Conservation (phyloP, 2,329 filamentous ascomycete genomes). For the Aureobasidium lini region DNA sequence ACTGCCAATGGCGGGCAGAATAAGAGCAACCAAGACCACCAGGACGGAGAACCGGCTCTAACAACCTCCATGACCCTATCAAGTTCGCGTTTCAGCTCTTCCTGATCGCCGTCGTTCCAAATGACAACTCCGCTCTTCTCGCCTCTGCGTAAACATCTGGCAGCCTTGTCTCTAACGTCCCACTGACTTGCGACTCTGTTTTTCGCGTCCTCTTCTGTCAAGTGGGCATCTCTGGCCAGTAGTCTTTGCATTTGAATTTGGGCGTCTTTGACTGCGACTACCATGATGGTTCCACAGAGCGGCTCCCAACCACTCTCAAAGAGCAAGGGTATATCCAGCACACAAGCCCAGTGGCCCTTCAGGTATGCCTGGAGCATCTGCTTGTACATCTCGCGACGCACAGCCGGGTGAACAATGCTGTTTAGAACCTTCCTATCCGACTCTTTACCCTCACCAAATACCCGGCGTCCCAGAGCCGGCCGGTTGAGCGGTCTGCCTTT, state of each 20-base stretch:
- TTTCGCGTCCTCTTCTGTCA: constrained; percentile 77
- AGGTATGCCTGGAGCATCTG: constrained; percentile 67
- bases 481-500: constrained; percentile 74
- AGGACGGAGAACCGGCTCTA: constrained; percentile 57
- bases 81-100: constrained; percentile 62
- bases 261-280: constrained; percentile 77
- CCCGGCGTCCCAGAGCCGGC: constrained; percentile 71
- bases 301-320: constrained; percentile 84
- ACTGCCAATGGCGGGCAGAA: constrained; percentile 68
- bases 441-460: constrained; percentile 75
- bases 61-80: constrained; percentile 58
- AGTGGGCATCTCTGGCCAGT: constrained; percentile 64
- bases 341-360: constrained; percentile 74
- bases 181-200: constrained; percentile 81
- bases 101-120: constrained; percentile 77
- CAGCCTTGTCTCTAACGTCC: constrained; percentile 76
- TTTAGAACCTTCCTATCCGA: constrained; percentile 74
- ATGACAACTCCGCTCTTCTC: constrained; percentile 64
- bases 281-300: constrained; percentile 76
- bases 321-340: constrained; percentile 84
- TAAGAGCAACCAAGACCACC: constrained; percentile 72
- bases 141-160: constrained; percentile 60
- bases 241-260: constrained; percentile 75
- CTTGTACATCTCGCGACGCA: constrained; percentile 73
- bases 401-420: constrained; percentile 84